phyloP scores from a whole-genome alignment of 768 basidiomycete species.

The Boletus pseudopeckii region DNA sequence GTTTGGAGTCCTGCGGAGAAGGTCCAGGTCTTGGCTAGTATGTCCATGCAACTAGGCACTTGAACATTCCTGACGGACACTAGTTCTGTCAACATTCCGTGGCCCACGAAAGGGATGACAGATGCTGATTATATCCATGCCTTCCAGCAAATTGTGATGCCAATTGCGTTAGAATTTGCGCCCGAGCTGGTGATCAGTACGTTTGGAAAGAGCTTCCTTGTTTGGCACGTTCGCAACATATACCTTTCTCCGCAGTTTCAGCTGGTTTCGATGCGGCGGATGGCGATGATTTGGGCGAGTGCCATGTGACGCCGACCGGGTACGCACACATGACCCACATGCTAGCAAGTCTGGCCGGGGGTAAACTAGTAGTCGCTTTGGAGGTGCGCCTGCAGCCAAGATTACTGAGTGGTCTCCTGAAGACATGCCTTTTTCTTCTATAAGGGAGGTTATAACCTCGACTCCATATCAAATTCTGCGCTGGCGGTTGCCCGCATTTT shows the following conservation, averaged over 20 bases:
- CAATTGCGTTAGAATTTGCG: slow-evolving; percentile 93
- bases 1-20: slow-evolving; percentile 80
- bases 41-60: slow-evolving; percentile 30
- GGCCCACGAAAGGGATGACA: slow-evolving; percentile 84
- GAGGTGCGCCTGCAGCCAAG: slow-evolving; percentile 56
- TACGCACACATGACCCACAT: slow-evolving; percentile 99
- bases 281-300: slow-evolving; percentile 90
- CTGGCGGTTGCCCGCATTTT: slow-evolving; percentile 83
- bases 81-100: slow-evolving; percentile 95
- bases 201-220: slow-evolving; percentile 25
- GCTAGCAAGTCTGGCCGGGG: slow-evolving; percentile 83
- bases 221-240: background rate
- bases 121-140: slow-evolving; percentile 97
- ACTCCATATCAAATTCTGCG: slow-evolving; percentile 83
- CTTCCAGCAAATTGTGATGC: slow-evolving; percentile 94
- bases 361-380: slow-evolving; percentile 86
- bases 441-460: slow-evolving; percentile 93
- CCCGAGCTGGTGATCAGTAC: slow-evolving; percentile 94
- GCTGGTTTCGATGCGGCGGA: slow-evolving; percentile 96
- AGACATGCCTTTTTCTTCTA: background rate
- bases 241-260: slow-evolving; percentile 59
- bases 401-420: slow-evolving; percentile 1
- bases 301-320: slow-evolving; percentile 84
- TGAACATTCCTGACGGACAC: slow-evolving; percentile 8
- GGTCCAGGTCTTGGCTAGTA: slow-evolving; percentile 85